A percentile compares a stretch with the other conserved stretches of the same genome.
Evolutionary conservation across 352 stramenopile species (phyloP).

Genomic region (Globisporangium paddicum): DNA sequence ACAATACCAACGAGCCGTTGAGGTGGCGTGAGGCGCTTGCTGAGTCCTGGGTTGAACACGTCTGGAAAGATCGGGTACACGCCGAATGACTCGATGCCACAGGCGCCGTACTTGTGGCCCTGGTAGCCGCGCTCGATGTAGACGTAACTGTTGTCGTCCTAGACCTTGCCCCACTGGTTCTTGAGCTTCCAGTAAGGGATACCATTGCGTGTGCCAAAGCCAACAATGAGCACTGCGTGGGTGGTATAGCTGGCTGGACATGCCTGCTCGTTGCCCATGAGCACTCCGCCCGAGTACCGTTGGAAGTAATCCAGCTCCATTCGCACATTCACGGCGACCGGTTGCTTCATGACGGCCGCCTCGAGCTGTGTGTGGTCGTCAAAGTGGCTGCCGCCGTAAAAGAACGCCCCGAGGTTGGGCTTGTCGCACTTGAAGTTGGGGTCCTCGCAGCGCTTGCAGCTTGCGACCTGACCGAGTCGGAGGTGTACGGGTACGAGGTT

Average conservation of each 20-base stretch:
- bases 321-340: background rate
- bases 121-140: slow-evolving; percentile 32
- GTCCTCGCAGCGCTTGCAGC: slow-evolving; percentile 11
- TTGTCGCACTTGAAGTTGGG: slow-evolving; percentile 7
- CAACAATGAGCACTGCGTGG: slow-evolving; percentile 24
- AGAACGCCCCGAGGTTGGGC: slow-evolving; percentile 6
- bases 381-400: background rate
- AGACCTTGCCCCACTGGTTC: slow-evolving; percentile 25
- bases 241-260: slow-evolving; percentile 6
- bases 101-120: slow-evolving; percentile 39
- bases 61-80: slow-evolving; percentile 30
- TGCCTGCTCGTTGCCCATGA: background rate
- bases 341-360: background rate
- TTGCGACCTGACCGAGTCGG: background rate
- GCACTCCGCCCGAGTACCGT: slow-evolving; percentile 6
- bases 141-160: slow-evolving; percentile 30
- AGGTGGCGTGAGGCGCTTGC: background rate
- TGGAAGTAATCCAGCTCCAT: background rate
- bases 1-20: background rate
- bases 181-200: slow-evolving; percentile 33
- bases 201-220: slow-evolving; percentile 21
- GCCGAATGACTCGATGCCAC: slow-evolving; percentile 43
- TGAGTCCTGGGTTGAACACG: background rate
- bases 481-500: slow-evolving; percentile 13
- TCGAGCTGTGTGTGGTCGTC: slow-evolving; percentile 10